These are phyloP conservation scores for Alternaria burnsii DNA, from an alignment of 2,329 filamentous ascomycete species.

Conservation along the genomic window DNA sequence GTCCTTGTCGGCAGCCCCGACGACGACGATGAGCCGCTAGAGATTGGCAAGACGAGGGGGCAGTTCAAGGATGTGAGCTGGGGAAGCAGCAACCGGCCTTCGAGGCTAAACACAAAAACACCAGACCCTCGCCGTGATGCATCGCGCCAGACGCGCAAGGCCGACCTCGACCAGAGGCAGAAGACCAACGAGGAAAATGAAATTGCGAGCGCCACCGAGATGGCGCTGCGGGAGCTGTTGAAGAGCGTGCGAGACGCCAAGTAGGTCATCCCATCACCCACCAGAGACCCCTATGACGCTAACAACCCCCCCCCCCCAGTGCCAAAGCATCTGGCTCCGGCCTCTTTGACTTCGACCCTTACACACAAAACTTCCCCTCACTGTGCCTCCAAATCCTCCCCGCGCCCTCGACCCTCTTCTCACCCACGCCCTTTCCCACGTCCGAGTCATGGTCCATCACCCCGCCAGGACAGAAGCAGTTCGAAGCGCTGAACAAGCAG, in stretches of 20 bases:
- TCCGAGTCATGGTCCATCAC: conserved; percentile 82
- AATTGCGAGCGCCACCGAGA: conserved; percentile 81
- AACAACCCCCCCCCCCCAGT: conserved; percentile 39
- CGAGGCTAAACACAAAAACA: conserved; percentile 57
- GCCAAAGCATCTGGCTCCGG: conserved; percentile 54
- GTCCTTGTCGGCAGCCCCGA: conserved; percentile 36
- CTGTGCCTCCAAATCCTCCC: conserved; percentile 83
- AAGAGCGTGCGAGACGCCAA: conserved; percentile 83
- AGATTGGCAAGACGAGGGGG: conserved; percentile 46
- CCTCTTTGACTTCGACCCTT: conserved; percentile 82
- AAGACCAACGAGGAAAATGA: conserved; percentile 75
- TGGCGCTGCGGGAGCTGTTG: conserved; percentile 84
- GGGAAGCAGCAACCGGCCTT: conserved; percentile 78
- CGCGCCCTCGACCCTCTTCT: conserved; percentile 82
- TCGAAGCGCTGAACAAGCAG: conserved; percentile 72
- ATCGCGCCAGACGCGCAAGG: conserved; percentile 57
- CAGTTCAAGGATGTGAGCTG: conserved; percentile 71
- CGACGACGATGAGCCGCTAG: conserved; percentile 28
- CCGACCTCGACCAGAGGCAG: conserved; percentile 70
- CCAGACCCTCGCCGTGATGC: conserved; percentile 50
- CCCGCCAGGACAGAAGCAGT: conserved; percentile 77
- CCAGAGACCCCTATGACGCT: background rate
- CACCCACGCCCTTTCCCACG: conserved; percentile 79
- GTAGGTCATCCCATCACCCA: conserved; percentile 57
- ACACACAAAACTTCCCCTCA: conserved; percentile 84